A percentile compares a stretch with the other conserved stretches of the same genome.
These are phyloP conservation scores for Plasmodium knowlesi DNA, from an alignment of 169 alveolate genomes.

Conservation along the genomic window DNA sequence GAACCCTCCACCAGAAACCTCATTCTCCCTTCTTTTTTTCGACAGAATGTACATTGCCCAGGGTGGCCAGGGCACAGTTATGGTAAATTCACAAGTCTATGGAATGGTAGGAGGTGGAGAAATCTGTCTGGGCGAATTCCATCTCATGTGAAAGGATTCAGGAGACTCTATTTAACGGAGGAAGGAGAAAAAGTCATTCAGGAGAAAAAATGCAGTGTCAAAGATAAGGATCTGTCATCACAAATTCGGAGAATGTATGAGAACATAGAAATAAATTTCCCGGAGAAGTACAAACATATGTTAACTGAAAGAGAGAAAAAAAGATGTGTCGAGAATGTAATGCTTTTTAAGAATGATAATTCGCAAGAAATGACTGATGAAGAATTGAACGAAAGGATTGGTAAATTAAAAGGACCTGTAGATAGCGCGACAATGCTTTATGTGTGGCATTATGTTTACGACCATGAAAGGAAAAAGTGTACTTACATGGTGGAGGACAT, in stretches of 20 bases:
- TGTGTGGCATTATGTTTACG: not conserved
- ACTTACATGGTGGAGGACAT: not conserved
- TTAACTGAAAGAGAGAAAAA: not conserved
- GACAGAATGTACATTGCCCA: not conserved
- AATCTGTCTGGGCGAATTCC: constrained; percentile 1
- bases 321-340: not conserved
- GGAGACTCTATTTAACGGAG: not conserved
- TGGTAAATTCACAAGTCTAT: not conserved
- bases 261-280: not conserved
- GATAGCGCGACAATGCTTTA: not conserved
- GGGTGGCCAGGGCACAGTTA: not conserved
- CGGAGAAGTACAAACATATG: not conserved
- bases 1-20: not conserved
- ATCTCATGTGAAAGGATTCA: constrained; percentile 6
- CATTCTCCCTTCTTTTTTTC: not conserved
- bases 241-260: not conserved
- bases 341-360: not conserved
- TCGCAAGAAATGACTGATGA: not conserved
- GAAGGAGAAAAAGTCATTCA: not conserved
- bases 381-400: not conserved
- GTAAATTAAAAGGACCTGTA: constrained; percentile 20
- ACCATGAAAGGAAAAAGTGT: constrained; percentile 5
- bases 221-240: not conserved
- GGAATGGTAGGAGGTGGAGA: not conserved
- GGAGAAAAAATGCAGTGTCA: not conserved